These are phyloP conservation scores for Phialophora tarda DNA, from an alignment of 2,329 filamentous ascomycete species.

Conservation along the genomic window DNA sequence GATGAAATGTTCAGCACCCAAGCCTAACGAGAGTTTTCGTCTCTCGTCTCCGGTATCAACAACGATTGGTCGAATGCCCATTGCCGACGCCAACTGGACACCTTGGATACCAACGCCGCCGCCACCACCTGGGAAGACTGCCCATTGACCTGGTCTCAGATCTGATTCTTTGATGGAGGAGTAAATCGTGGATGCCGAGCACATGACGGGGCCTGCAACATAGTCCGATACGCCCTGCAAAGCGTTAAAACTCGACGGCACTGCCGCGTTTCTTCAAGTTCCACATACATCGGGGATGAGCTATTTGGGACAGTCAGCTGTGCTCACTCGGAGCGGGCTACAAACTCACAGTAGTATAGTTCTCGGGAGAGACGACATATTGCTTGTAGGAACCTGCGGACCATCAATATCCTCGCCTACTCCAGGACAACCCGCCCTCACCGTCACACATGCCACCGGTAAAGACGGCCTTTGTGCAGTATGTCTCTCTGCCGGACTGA, in stretches of 20 bases:
- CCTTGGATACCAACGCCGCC: conserved; percentile 65
- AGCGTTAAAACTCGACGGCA: conserved; percentile 40
- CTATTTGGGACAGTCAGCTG: conserved; percentile 19
- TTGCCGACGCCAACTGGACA: conserved; percentile 60
- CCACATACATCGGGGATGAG: conserved; percentile 33
- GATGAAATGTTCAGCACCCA: conserved; percentile 63
- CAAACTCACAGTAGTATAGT: conserved; percentile 52
- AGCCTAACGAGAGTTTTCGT: conserved; percentile 51
- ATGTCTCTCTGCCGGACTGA: conserved; percentile 60
- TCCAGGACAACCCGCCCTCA: conserved; percentile 23
- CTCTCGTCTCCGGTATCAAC: conserved; percentile 60
- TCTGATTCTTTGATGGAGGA: conserved; percentile 60
- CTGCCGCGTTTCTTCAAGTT: neutral
- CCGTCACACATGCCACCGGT: conserved; percentile 50
- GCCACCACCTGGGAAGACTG: conserved; percentile 61
- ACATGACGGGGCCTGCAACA: conserved; percentile 66
- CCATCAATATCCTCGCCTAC: conserved; percentile 6
- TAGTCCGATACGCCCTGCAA: conserved; percentile 61
- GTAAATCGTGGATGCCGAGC: conserved; percentile 64
- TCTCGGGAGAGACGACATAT: conserved; percentile 62
- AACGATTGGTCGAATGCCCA: conserved; percentile 63
- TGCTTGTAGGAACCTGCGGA: conserved; percentile 62
- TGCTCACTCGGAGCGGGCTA: neutral
- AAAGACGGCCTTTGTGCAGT: conserved; percentile 55
- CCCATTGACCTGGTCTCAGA: conserved; percentile 60